Evolutionary conservation across 768 basidiomycete genomes (phyloP), one percentile per base, ranked within the genome.

Genomic region (Lyophyllum shimeji): DNA sequence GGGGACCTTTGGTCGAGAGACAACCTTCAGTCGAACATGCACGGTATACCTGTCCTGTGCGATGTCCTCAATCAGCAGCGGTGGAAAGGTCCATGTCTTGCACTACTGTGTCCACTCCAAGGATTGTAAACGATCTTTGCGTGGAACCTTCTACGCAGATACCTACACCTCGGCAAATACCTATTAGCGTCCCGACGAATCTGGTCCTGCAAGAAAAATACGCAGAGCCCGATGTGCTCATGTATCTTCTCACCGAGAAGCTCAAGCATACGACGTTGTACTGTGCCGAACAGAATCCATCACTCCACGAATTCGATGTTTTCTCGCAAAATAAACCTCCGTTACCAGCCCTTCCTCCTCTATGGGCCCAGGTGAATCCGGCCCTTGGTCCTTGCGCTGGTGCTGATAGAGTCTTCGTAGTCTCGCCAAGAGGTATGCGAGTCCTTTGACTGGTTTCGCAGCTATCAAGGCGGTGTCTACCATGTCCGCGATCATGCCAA

Each of bases 351-450:
- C 63, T 62, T 52, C 78, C 78, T 17, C 78, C 74, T 3, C 72
- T 79, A 18, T 80, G 79, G 79, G 72, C 77, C 7, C 61, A 75
- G 62, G 78, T 78, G 61, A 61, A 63, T 52, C 27, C 11, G 27
- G 29, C 27, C 40, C 24, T 23, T 29, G 23, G 8, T 42, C 5
- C 8, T 49, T 37, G 20, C 18, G 20, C 23, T 39, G 21, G 47
- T 40, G 17, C 21, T 57, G 25, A 62, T 11, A 60, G 34, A 29
- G 11, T 6, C 27, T 23, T 59, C 43, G 15, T 48, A 92, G 90
- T 87, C 89, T 23, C 83, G 91, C 40, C 90, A 92, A 71, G 91
- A 93, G 71, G 78, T 93, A 1, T 93, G 91, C 71, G 91, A 93
- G 68, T 81, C 86, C 4, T 83, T 87, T 46, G 83, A 85, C 20